Conservation (phyloP, 805 yeast genomes). For the Wickerhamiella vanderwaltii region DNA sequence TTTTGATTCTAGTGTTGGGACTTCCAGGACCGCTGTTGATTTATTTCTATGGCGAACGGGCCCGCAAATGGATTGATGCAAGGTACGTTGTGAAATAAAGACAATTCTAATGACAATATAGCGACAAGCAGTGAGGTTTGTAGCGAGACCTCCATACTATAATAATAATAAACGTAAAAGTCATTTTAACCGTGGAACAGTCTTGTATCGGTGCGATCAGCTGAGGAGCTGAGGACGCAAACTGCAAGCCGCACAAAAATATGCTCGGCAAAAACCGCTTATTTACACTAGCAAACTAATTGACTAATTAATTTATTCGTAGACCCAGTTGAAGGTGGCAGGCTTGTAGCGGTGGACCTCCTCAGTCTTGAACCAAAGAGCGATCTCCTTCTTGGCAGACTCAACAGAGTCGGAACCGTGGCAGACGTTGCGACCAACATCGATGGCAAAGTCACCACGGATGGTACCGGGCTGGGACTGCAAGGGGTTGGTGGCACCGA, state of each 20-base stretch:
- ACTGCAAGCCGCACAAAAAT: no score
- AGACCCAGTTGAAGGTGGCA: constrained; percentile 76
- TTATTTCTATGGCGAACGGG: constrained; percentile 41
- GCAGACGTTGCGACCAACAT: constrained; percentile 97
- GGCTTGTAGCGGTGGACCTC: constrained; percentile 90
- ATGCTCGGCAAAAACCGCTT: no score
- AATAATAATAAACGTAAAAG: no score
- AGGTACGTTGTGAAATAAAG: constrained; percentile 17
- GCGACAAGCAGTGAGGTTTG: not conserved
- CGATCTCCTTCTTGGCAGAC: constrained; percentile 91
- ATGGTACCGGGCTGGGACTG: constrained; percentile 98
- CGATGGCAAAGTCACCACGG: constrained; percentile 98
- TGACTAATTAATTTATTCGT: constrained; percentile 50
- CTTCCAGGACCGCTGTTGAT: constrained; percentile 54
- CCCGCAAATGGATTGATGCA: constrained; percentile 47
- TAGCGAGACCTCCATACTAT: no score
- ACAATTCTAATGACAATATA: no score
- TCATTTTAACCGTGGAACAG: no score
- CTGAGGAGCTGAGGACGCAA: no score
- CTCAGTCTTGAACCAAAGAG: constrained; percentile 94
- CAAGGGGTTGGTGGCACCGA: constrained; percentile 99
- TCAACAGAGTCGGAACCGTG: constrained; percentile 99
- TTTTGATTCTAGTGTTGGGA: constrained; percentile 45
- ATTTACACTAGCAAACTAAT: no score
- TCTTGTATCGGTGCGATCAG: no score